Percentiles rank a stretch among this genome's conserved stretches.
These are phyloP conservation scores for Pholiota microspora DNA, from an alignment of 768 basidiomycete species.

Conservation along the genomic window DNA sequence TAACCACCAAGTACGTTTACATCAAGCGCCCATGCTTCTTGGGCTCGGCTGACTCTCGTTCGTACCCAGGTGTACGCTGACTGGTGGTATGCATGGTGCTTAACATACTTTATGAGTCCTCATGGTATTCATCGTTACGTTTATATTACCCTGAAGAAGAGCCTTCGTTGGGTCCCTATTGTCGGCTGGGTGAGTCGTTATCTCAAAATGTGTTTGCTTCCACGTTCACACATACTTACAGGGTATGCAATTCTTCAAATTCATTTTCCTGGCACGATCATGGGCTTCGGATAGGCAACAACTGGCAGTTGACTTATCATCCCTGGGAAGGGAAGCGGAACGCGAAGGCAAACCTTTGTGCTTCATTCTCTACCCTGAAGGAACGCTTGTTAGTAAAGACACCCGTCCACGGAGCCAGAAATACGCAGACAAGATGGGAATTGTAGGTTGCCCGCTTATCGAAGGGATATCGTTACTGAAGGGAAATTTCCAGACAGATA, in stretches of 20 bases:
- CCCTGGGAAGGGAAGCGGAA: conserved; percentile 69
- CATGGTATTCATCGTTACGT: conserved; percentile 67
- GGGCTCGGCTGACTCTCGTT: conserved; percentile 6
- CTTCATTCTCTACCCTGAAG: conserved; percentile 92
- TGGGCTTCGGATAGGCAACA: conserved; percentile 83
- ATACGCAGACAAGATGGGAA: conserved; percentile 85
- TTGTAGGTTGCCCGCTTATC: conserved; percentile 55
- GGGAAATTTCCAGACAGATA: conserved; percentile 58
- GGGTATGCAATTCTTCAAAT: conserved; percentile 94
- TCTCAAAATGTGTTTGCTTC: background rate
- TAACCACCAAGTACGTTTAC: conserved; percentile 79
- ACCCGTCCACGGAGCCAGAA: conserved; percentile 84
- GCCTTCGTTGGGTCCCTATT: conserved; percentile 79
- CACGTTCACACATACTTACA: conserved; percentile 25
- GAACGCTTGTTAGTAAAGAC: conserved; percentile 86
- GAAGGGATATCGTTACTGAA: background rate
- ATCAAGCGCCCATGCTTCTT: background rate
- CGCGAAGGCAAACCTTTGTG: conserved; percentile 68
- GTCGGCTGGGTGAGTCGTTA: conserved; percentile 73
- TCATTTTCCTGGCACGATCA: conserved; percentile 89
- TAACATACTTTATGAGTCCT: conserved; percentile 68
- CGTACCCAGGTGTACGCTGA: conserved; percentile 63
- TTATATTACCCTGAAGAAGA: conserved; percentile 91
- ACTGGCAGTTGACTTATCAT: conserved; percentile 62
- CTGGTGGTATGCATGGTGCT: conserved; percentile 89